Evolutionary conservation across 1,139 yeast species (phyloP).

Genomic region (Geotrichum phurueaensis): DNA sequence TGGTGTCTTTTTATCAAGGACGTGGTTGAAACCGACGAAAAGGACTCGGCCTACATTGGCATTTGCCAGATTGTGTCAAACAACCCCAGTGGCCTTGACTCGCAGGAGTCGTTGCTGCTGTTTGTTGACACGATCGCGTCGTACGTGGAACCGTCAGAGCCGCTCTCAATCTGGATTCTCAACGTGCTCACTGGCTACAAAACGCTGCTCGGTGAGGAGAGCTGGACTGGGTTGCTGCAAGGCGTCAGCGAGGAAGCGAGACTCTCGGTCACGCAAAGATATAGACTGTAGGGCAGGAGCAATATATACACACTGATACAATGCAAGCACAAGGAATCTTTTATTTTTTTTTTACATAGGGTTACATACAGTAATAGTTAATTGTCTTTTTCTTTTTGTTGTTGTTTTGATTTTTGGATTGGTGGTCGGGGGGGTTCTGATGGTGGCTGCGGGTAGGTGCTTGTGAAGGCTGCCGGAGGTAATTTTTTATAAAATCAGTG

Average conservation of each 20-base stretch:
- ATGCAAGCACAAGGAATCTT: neutral
- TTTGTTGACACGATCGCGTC: slow-evolving; percentile 61
- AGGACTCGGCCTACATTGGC: slow-evolving; percentile 73
- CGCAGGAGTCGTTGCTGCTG: slow-evolving; percentile 45
- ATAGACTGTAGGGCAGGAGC: slow-evolving; percentile 3
- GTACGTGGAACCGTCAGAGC: slow-evolving; percentile 43
- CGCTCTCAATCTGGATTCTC: slow-evolving; percentile 31
- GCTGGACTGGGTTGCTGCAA: slow-evolving; percentile 31
- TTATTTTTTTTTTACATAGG: neutral
- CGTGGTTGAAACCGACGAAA: slow-evolving; percentile 71
- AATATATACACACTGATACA: neutral
- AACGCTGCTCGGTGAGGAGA: slow-evolving; percentile 14
- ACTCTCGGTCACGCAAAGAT: slow-evolving; percentile 5
- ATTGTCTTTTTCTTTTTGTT: neutral
- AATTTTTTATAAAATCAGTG: too few relatives aligned
- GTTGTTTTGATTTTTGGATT: neutral
- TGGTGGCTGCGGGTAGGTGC: too few relatives aligned
- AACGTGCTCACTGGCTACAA: slow-evolving; percentile 37
- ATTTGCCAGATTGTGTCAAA: slow-evolving; percentile 57
- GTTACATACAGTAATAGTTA: neutral
- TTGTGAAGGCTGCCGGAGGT: too few relatives aligned
- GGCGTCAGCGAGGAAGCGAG: neutral
- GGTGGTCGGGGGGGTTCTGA: too few relatives aligned
- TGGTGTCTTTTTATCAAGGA: slow-evolving; percentile 67
- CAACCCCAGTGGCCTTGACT: slow-evolving; percentile 62